A percentile compares a stretch with the other conserved stretches of the same genome.
phyloP scores from a whole-genome alignment of 202 grass and related monocot species.

The Carex sylvatica region DNA sequence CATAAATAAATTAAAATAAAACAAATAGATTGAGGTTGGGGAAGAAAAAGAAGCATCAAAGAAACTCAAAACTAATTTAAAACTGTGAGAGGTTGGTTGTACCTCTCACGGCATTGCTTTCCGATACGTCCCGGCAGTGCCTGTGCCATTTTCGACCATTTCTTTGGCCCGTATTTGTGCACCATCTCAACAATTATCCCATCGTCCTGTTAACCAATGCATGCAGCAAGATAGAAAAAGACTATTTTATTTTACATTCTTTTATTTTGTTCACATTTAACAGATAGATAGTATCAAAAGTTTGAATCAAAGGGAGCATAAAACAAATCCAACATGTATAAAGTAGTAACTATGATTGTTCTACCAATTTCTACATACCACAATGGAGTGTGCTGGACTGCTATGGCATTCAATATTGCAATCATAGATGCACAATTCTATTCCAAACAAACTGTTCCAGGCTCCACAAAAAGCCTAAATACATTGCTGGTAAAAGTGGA shows the following conservation, averaged over 20 bases:
- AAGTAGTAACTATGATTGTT: not conserved
- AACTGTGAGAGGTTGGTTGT: slow-evolving; percentile 31
- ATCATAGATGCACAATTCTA: not conserved
- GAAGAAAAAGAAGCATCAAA: too few species aligned
- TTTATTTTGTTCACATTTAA: not conserved
- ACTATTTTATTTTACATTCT: slow-evolving; percentile 9
- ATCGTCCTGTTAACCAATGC: slow-evolving; percentile 57
- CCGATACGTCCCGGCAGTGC: slow-evolving; percentile 92
- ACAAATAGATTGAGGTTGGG: too few species aligned
- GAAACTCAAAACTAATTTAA: too few species aligned
- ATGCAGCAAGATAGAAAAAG: not conserved
- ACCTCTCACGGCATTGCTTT: slow-evolving; percentile 97
- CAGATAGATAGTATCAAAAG: not conserved
- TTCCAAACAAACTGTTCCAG: not conserved
- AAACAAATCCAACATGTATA: not conserved
- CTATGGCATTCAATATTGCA: not conserved
- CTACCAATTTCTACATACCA: not conserved
- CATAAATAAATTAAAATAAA: too few species aligned
- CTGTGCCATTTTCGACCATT: slow-evolving; percentile 94
- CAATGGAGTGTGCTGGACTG: not conserved
- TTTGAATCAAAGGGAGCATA: too few species aligned
- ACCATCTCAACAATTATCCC: slow-evolving; percentile 91
- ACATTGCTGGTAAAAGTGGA: not conserved
- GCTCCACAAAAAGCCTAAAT: not conserved
- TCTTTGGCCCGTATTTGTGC: slow-evolving; percentile 82